Base-by-base conservation (phyloP, 2,329 filamentous ascomycete species). In the Aureobasidium sp. region DNA sequence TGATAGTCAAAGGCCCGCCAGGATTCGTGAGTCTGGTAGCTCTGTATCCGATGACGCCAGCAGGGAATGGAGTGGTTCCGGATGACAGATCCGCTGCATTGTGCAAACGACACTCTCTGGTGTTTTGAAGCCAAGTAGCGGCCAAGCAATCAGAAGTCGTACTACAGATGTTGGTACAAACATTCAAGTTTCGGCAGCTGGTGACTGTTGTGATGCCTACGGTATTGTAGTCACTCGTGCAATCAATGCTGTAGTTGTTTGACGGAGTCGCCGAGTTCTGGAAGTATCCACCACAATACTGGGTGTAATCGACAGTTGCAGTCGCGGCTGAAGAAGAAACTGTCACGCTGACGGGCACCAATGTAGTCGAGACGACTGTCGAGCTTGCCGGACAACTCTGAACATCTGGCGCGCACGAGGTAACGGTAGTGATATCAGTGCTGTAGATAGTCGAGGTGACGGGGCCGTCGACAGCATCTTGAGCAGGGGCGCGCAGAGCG, bases 381-480 rank as follows among this genome's bases (percentile, higher is more conserved):
- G 50, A 60, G 38, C 45, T 55, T 11, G 59, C 59, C 17, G 59
- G 59, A 33, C 53, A 46, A 47, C 60, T 57, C n/a, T 33, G 35
- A 31, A 64, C 60, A 10, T 57, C 59, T 45, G 59, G 50, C 1
- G 59, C 17, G n/a, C 59, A 61, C 1, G 59, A 53, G 1, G 59
- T 61, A 1, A 61, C 49, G 2, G 59, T 61, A 6, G 55, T 49
- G 3, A 59, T 23, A 13, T 61, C 33, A 2, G 59, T 61, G 21
- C 49, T 61, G 51, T 54, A 61, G 23, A 61, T 46, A 7, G 50
- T 61, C 13, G 49, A 43, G 17, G 50, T 61, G 50, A 61, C 37
- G 9, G 55, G 35, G n/a, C 55, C 55, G 15, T 19, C 31, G n/a
- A 21, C 31, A 23, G 43, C 59, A 13, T 61, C 59, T 7, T 33